Base-by-base conservation (phyloP, 179 eudicot genomes). In the Pouteria campechiana region DNA sequence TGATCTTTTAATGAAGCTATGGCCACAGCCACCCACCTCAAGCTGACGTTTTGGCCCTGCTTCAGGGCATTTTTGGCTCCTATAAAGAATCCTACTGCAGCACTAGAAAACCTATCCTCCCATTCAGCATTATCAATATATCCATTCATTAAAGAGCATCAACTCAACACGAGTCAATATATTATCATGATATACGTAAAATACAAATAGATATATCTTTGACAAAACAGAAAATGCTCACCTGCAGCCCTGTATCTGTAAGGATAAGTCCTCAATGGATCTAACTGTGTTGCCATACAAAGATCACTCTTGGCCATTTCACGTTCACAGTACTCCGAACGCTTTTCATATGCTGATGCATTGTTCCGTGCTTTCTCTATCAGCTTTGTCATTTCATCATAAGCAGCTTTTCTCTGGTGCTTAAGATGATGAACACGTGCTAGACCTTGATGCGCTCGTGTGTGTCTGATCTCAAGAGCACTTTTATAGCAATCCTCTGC, bases 181-280 rank as follows among this genome's bases (percentile, higher is more conserved):
- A n/a, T n/a, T n/a, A n/a, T n/a, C n/a, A n/a, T n/a, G n/a, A n/a
- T n/a, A n/a, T n/a, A n/a, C n/a, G n/a, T n/a, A 41, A 37, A 14
- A 19, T 17, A 21, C 24, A 55, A 15, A 2, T 36, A 15, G 39
- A 37, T 28, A 25, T 40, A 8, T 18, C 25, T 22, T 16, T 43
- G 32, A 44, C n/a, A n/a, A n/a, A n/a, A n/a, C n/a, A n/a, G n/a
- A n/a, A n/a, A n/a, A n/a, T n/a, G n/a, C 76, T 32, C 66, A 90
- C 98, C 98, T 54, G 98, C 98, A 35, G 98, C 95, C 41, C 95
- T 77, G 53, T 76, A 86, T 76, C 95, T 67, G 37, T 85, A 81
- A 7, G 93, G 95, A 55, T 85, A 85, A 35, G 93, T 78, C 46
- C 93, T 59, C 55, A 85, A 55, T 32, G 95, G 95, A 54, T 85